Evolutionary conservation across 2,329 filamentous ascomycete species (phyloP), one percentile per base, ranked within the genome.

Genomic region (Pseudocercospora eumusae): DNA sequence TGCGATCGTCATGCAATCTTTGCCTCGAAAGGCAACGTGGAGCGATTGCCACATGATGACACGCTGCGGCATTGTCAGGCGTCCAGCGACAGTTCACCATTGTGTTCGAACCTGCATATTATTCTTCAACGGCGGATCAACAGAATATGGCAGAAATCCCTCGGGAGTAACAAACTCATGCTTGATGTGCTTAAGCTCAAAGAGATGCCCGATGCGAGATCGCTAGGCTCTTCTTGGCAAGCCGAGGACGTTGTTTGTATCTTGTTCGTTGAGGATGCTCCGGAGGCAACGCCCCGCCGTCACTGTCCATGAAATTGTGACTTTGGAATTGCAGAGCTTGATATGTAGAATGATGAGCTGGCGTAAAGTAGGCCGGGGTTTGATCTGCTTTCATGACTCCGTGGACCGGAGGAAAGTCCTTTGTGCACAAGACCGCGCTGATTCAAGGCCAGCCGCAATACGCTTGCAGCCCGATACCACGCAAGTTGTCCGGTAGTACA

Each of bases 91-190:
- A 7, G 6, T 45, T 45, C 18, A 3, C 10, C n/a, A 11, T 11
- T 47, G 18, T 47, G 13, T 20, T 47, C 9, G 20, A 23, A 20
- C 7, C 20, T 23, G 18, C 44, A 9, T 7, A 47, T 2, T 7
- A 47, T 2, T 21, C 9, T 47, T 40, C 4, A 7, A 6, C 15
- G 18, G 36, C 36, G 15, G 36, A 40, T 40, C 36, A 40, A 40
- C 36, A 40, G 7, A 40, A 15, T 18, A 40, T 15, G 15, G 36
- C 36, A 40, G 15, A 40, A 36, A 40, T 23, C 44, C 44, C 44
- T 47, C 44, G 44, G 44, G 44, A 47, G 44, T 47, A 23, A 47
- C 20, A 47, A 47, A 20, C 44, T 47, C 13, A 47, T 21, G 36
- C 36, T 40, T 40, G 36, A n/a, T 18, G n/a, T 47, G 44, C 18